A percentile compares a stretch with the other conserved stretches of the same genome.
Evolutionary conservation across 1,284 basidiomycete species (phyloP).

Genomic region (Apiotrichum mycotoxinovorans): DNA sequence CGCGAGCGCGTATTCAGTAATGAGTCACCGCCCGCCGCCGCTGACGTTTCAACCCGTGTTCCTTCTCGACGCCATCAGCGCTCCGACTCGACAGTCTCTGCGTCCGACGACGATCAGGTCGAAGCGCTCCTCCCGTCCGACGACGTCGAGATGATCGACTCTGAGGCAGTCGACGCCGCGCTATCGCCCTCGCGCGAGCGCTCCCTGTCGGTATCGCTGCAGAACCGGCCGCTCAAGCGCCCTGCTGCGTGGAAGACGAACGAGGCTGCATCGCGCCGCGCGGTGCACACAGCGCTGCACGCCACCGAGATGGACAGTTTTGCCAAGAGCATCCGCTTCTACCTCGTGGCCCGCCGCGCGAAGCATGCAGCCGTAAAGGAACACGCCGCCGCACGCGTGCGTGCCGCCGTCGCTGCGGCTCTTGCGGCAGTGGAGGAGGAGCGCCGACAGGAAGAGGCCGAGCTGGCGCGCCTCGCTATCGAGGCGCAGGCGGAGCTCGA

Average conservation of each 20-base stretch:
- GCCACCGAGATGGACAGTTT: neutral
- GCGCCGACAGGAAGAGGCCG: constrained; percentile 2
- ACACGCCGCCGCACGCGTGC: neutral
- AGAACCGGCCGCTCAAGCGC: neutral
- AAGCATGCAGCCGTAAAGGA: neutral
- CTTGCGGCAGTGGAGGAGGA: neutral
- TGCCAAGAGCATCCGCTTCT: neutral
- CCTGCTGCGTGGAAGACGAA: neutral
- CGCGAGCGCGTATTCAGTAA: neutral
- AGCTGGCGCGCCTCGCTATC: neutral
- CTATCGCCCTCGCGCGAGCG: neutral
- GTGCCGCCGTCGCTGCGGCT: neutral
- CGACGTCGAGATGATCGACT: constrained; percentile 10
- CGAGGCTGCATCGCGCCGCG: neutral
- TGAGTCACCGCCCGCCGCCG: too few relatives aligned
- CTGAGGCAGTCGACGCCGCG: constrained; percentile 6
- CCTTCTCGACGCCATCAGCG: neutral
- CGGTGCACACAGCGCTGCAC: neutral
- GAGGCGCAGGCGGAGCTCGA: neutral
- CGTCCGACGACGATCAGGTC: constrained; percentile 6
- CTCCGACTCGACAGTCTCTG: neutral
- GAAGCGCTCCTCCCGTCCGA: constrained; percentile 6
- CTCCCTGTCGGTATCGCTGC: neutral
- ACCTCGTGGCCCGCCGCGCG: neutral
- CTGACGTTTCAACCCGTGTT: neutral